Evolutionary conservation across 1,284 basidiomycete species (phyloP).

Genomic region (Ceratobasidium sp.): DNA sequence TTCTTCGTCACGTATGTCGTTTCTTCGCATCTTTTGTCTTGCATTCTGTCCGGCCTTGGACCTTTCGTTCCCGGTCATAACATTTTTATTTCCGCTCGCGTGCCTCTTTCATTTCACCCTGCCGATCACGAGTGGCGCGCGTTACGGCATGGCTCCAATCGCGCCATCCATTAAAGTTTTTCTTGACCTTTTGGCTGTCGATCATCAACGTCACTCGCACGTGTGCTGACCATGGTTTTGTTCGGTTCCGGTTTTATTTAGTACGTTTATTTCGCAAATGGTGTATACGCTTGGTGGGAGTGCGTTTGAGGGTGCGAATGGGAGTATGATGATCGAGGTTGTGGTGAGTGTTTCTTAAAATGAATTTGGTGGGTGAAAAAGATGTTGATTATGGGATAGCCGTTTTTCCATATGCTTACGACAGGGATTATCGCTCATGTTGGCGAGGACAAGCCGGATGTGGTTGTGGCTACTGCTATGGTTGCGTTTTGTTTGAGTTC

Average conservation of each 20-base stretch:
- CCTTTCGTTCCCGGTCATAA: no score
- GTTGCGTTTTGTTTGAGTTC: slow-evolving; percentile 91
- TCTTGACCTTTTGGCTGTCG: slow-evolving; percentile 42
- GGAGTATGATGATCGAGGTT: slow-evolving; percentile 99
- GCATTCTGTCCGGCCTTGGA: no score
- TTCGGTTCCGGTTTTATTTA: slow-evolving; percentile 52
- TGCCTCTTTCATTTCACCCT: slow-evolving; percentile 44
- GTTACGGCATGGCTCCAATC: slow-evolving; percentile 33
- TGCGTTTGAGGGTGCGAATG: slow-evolving; percentile 90
- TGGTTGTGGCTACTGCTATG: slow-evolving; percentile 91
- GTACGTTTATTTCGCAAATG: slow-evolving; percentile 84
- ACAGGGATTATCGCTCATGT: slow-evolving; percentile 80
- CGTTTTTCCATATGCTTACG: slow-evolving; percentile 95
- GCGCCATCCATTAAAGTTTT: no score
- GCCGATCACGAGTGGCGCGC: slow-evolving; percentile 14
- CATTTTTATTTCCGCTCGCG: not conserved
- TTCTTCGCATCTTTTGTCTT: no score
- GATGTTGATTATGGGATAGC: slow-evolving; percentile 60
- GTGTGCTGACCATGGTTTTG: no score
- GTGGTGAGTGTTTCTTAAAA: slow-evolving; percentile 85
- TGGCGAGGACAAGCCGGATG: slow-evolving; percentile 75
- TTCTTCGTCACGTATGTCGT: slow-evolving; percentile 84
- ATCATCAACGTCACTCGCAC: slow-evolving; percentile 33
- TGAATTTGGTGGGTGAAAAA: no score
- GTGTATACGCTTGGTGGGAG: slow-evolving; percentile 90